These are phyloP conservation scores for Geotrichum candidum DNA, from an alignment of 1,139 yeast species.

Conservation along the genomic window DNA sequence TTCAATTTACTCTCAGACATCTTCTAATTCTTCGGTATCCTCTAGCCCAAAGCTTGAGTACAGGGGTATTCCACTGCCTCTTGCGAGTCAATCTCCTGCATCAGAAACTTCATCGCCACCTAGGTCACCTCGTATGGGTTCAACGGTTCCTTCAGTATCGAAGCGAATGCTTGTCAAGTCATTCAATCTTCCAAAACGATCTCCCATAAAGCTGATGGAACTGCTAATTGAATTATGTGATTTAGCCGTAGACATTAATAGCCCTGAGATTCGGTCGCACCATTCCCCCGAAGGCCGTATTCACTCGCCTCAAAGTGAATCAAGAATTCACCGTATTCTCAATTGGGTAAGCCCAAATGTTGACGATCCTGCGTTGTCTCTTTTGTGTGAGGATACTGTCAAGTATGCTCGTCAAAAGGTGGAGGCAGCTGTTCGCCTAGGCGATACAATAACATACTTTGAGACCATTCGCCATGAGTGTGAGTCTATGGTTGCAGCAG, in stretches of 20 bases:
- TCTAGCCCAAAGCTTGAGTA: slow-evolving; percentile 40
- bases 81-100: slow-evolving; percentile 17
- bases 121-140: slow-evolving; percentile 19
- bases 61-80: slow-evolving; percentile 54
- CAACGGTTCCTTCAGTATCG: slow-evolving; percentile 6
- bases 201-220: slow-evolving; percentile 65
- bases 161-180: slow-evolving; percentile 20
- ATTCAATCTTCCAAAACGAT: slow-evolving; percentile 33
- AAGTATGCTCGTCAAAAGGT: slow-evolving; percentile 58
- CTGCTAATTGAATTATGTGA: slow-evolving; percentile 64
- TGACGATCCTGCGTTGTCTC: slow-evolving; percentile 58
- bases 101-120: slow-evolving; percentile 23
- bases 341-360: slow-evolving; percentile 49
- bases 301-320: slow-evolving; percentile 64
- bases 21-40: slow-evolving; percentile 11
- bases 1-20: slow-evolving; percentile 11
- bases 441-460: slow-evolving; percentile 72
- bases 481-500: slow-evolving; percentile 59
- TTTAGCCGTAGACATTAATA: slow-evolving; percentile 67
- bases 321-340: slow-evolving; percentile 52
- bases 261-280: slow-evolving; percentile 35
- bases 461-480: slow-evolving; percentile 77
- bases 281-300: slow-evolving; percentile 21
- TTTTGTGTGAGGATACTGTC: slow-evolving; percentile 65
- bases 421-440: slow-evolving; percentile 66